Evolutionary conservation across 1,284 basidiomycete genomes (phyloP).

Genomic region (Xerocomus minutiporus): DNA sequence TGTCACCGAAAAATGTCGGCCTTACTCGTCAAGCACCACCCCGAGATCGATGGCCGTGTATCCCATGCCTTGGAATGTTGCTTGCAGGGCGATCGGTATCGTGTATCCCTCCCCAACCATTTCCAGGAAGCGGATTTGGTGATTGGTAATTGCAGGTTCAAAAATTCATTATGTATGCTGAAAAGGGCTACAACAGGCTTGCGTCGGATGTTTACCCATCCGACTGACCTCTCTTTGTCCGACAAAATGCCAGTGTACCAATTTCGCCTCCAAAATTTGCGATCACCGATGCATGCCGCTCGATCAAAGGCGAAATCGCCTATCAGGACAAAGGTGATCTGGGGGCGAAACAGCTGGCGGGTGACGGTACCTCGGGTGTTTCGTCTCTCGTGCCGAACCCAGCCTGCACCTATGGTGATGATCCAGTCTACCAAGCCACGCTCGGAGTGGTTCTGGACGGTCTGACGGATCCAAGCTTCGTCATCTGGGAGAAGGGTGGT

Average conservation of each 20-base stretch:
- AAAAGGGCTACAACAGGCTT: constrained; percentile 76
- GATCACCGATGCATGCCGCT: background rate
- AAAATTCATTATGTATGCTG: constrained; percentile 82
- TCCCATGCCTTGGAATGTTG: constrained; percentile 67
- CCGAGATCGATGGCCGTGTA: constrained; percentile 79
- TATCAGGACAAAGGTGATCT: too few relatives aligned
- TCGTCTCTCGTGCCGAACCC: constrained; percentile 76
- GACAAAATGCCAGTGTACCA: constrained; percentile 74
- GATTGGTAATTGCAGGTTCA: constrained; percentile 50
- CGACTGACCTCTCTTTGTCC: constrained; percentile 58
- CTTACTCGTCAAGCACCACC: constrained; percentile 68
- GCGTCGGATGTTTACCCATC: constrained; percentile 54
- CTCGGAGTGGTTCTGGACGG: too few relatives aligned
- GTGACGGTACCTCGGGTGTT: constrained; percentile 67
- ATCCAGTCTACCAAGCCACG: too few relatives aligned
- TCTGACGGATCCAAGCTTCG: too few relatives aligned
- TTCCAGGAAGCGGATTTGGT: constrained; percentile 33
- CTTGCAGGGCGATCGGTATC: constrained; percentile 83
- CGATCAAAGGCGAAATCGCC: too few relatives aligned
- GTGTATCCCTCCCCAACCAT: constrained; percentile 68
- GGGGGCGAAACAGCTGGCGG: background rate
- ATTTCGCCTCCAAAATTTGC: constrained; percentile 73
- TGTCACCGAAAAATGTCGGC: background rate
- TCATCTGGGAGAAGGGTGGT: constrained; percentile 2
- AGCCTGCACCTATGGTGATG: constrained; percentile 79